A percentile compares a stretch with the other conserved stretches of the same genome.
Evolutionary conservation across 345 rosid genomes (phyloP).

Genomic region (Zanthoxylum bungeanum): DNA sequence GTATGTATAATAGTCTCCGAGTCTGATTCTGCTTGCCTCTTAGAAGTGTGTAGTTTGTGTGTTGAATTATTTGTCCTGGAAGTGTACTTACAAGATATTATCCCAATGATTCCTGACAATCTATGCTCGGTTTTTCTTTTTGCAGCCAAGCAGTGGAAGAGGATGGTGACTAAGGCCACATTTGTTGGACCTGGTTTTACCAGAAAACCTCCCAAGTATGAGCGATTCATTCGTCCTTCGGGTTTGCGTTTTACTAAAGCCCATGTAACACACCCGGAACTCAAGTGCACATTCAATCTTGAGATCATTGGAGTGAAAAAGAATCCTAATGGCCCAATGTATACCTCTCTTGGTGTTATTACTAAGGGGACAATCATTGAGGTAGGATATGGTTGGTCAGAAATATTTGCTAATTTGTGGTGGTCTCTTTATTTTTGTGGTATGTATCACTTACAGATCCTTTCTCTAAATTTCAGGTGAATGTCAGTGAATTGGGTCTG

Average conservation of each 20-base stretch:
- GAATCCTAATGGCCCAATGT: constrained; percentile 93
- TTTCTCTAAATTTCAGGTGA: constrained; percentile 50
- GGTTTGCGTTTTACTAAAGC: constrained; percentile 90
- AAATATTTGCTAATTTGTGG: not conserved
- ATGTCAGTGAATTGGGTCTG: constrained; percentile 91
- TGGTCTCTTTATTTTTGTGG: not conserved
- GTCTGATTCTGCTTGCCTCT: not conserved
- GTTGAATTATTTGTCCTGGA: not conserved
- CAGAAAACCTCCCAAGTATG: constrained; percentile 95
- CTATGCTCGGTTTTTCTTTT: not conserved
- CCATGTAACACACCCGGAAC: constrained; percentile 91
- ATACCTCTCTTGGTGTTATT: constrained; percentile 84
- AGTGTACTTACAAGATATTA: not conserved
- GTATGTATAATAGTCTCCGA: not conserved
- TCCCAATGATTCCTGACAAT: not conserved
- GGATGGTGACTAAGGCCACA: constrained; percentile 93
- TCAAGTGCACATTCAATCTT: constrained; percentile 80
- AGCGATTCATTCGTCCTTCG: constrained; percentile 89
- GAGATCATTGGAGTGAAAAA: constrained; percentile 88
- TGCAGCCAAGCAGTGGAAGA: constrained; percentile 95
- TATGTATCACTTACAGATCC: not conserved
- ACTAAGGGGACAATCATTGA: constrained; percentile 92
- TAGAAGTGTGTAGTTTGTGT: not conserved
- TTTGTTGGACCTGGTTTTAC: constrained; percentile 90
- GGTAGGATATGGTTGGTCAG: constrained; percentile 31